Conservation (phyloP, 1,139 yeast species). For the Yamadazyma trypodendri region DNA sequence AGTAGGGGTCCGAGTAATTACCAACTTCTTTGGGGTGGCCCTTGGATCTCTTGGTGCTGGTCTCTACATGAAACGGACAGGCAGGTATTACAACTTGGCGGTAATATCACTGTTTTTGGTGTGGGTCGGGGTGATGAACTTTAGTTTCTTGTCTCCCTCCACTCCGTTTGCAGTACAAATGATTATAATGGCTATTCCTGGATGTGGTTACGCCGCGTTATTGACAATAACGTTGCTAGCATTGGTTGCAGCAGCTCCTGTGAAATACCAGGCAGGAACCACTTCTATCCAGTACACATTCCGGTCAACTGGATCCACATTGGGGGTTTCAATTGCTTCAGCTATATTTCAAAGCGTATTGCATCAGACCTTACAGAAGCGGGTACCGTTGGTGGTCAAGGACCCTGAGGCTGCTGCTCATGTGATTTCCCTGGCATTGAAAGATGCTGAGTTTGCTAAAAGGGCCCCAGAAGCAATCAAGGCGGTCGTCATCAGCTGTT, state of each 20-base stretch:
- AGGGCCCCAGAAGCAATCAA: conserved; percentile 50
- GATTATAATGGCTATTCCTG: conserved; percentile 43
- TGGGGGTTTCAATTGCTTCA: conserved; percentile 68
- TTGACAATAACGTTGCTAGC: conserved; percentile 68
- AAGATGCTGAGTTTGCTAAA: conserved; percentile 55
- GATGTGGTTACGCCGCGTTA: conserved; percentile 59
- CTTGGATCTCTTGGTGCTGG: conserved; percentile 72
- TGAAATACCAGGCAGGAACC: conserved; percentile 65
- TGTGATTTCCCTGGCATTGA: conserved; percentile 52
- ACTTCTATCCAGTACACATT: conserved; percentile 77
- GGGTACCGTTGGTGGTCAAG: conserved; percentile 25
- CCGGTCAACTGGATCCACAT: conserved; percentile 71
- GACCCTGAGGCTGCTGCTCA: conserved; percentile 33
- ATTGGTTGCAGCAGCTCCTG: conserved; percentile 63
- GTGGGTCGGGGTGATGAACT: conserved; percentile 44
- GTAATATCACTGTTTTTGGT: conserved; percentile 44
- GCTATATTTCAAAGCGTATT: conserved; percentile 56
- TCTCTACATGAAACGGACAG: conserved; percentile 64
- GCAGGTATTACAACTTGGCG: conserved; percentile 58
- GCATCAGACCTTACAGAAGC: conserved; percentile 17
- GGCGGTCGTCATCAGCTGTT: conserved; percentile 46
- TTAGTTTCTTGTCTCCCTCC: conserved; percentile 37
- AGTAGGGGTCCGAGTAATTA: conserved; percentile 61
- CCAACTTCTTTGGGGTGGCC: conserved; percentile 70
- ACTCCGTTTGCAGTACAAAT: conserved; percentile 39